Percentiles rank a stretch among this genome's conserved stretches.
phyloP scores from a whole-genome alignment of 2,329 filamentous ascomycete genomes.

The Aspergillus novofumigatus region DNA sequence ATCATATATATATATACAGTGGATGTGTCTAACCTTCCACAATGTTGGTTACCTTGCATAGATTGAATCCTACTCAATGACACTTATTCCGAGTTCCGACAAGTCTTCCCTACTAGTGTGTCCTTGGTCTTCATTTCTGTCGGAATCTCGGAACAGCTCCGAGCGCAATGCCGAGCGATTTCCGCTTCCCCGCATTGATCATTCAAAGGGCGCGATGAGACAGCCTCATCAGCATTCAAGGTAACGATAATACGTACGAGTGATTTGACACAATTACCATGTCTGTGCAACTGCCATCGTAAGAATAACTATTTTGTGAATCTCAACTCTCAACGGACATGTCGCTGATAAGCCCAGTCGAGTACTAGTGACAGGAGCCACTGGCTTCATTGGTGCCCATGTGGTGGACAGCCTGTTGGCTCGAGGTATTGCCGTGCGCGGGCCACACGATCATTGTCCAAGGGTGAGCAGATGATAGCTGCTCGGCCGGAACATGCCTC shows the following conservation, averaged over 20 bases:
- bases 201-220: background rate
- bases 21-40: background rate
- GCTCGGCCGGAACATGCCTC: slow-evolving; percentile 33
- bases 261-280: background rate
- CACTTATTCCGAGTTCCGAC: background rate
- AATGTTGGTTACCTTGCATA: background rate
- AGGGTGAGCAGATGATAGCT: slow-evolving; percentile 34
- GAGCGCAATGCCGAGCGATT: background rate
- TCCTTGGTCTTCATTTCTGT: background rate
- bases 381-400: slow-evolving; percentile 28
- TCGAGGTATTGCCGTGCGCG: slow-evolving; percentile 20
- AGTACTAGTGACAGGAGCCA: slow-evolving; percentile 25
- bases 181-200: background rate
- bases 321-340: background rate
- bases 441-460: slow-evolving; percentile 20
- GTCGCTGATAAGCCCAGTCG: slow-evolving; percentile 2
- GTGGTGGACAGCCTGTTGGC: slow-evolving; percentile 23
- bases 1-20: background rate
- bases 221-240: background rate
- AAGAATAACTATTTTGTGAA: background rate
- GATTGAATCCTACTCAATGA: background rate
- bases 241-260: background rate
- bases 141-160: background rate
- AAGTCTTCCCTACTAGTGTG: background rate
- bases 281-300: background rate